Conservation (phyloP, 78 protist genomes). For the Tieghemostelium lacteum region DNA sequence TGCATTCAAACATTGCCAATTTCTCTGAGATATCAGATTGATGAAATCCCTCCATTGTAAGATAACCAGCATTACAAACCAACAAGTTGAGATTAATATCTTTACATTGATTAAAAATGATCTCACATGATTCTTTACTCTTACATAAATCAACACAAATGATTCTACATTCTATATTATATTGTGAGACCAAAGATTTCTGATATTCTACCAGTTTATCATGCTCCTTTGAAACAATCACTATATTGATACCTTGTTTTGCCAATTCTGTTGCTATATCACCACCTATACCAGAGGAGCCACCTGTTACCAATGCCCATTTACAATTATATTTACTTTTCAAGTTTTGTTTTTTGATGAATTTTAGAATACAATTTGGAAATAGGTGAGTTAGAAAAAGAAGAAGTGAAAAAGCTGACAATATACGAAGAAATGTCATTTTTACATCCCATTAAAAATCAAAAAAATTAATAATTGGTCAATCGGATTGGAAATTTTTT, state of each 20-base stretch:
- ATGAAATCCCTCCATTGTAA: slow-evolving; percentile 60
- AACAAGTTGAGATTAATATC: not conserved
- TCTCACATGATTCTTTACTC: not conserved
- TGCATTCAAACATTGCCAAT: slow-evolving; percentile 31
- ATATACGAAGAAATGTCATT: too few relatives aligned
- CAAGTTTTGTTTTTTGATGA: slow-evolving; percentile 19
- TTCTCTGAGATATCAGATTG: slow-evolving; percentile 13
- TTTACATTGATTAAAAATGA: not conserved
- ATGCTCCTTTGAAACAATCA: not conserved
- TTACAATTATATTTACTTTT: slow-evolving; percentile 4
- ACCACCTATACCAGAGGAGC: slow-evolving; percentile 48
- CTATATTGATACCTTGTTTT: slow-evolving; percentile 2
- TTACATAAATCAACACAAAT: not conserved
- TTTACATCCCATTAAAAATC: too few relatives aligned
- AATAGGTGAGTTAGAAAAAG: too few relatives aligned
- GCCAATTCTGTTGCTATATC: slow-evolving; percentile 6
- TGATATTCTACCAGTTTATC: not conserved
- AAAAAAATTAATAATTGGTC: too few relatives aligned
- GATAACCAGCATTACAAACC: slow-evolving; percentile 57
- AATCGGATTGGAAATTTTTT: too few relatives aligned
- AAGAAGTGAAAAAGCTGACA: too few relatives aligned
- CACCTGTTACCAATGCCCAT: slow-evolving; percentile 69
- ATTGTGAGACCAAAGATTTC: not conserved
- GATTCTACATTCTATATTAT: too few relatives aligned
- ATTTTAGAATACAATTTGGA: not conserved